These are phyloP conservation scores for Saccharomyces eubayanus DNA, from an alignment of 805 yeast species.

Conservation along the genomic window DNA sequence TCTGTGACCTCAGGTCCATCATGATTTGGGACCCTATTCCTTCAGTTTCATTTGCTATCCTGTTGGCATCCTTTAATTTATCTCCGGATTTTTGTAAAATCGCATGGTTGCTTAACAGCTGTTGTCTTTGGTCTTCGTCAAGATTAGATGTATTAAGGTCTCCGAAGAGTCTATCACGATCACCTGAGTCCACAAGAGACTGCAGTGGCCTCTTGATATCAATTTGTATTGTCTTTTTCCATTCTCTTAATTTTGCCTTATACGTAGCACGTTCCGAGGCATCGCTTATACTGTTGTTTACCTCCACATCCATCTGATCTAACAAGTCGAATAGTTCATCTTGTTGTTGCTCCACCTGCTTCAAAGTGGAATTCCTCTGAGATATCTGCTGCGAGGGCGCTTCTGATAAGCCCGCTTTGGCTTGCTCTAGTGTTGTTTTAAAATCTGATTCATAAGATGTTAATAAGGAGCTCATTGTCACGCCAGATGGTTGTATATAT, in stretches of 20 bases:
- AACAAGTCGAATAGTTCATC: constrained; percentile 46
- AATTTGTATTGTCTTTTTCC: constrained; percentile 49
- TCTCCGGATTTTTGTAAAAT: constrained; percentile 77
- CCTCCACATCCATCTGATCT: constrained; percentile 83
- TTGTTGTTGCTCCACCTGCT: constrained; percentile 25
- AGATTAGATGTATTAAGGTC: constrained; percentile 22
- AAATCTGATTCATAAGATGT: constrained; percentile 35
- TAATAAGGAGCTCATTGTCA: constrained; percentile 22
- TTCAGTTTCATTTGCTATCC: constrained; percentile 90
- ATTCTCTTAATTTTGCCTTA: constrained; percentile 70
- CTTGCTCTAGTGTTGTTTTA: constrained; percentile 25
- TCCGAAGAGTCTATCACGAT: constrained; percentile 68
- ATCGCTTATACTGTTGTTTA: constrained; percentile 52
- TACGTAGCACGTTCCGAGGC: constrained; percentile 45
- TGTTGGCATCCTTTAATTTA: constrained; percentile 75
- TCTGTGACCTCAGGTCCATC: constrained; percentile 80
- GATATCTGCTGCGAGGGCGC: constrained; percentile 17
- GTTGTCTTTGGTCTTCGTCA: constrained; percentile 65
- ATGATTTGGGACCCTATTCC: constrained; percentile 83
- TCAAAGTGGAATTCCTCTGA: constrained; percentile 20
- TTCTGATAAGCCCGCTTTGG: constrained; percentile 11
- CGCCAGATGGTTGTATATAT: not conserved
- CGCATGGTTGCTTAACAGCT: constrained; percentile 66
- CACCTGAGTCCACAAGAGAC: constrained; percentile 57
- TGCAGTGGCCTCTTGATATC: constrained; percentile 49